Percentiles rank a stretch among this genome's conserved stretches.
Evolutionary conservation across 2,329 filamentous ascomycete species (phyloP).

Genomic region (Penicillium hordei): DNA sequence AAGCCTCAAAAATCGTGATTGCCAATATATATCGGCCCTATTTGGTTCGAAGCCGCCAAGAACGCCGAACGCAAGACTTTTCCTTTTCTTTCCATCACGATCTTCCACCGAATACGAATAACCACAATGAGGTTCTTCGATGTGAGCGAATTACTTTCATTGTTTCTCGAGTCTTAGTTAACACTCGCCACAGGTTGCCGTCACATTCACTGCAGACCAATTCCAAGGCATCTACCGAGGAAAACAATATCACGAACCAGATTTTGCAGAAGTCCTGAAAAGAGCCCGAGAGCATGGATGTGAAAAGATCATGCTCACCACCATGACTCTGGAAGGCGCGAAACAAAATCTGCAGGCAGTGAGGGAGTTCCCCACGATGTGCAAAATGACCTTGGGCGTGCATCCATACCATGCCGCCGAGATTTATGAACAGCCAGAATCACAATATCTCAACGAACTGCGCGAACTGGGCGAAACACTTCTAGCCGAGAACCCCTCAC

Average conservation of each 20-base stretch:
- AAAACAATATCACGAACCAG: conserved; percentile 50
- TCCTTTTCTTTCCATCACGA: neutral
- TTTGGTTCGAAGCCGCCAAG: neutral
- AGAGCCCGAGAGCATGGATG: conserved; percentile 22
- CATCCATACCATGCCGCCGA: conserved; percentile 54
- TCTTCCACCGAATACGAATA: neutral
- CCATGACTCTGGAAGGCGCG: conserved; percentile 45
- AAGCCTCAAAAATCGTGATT: neutral
- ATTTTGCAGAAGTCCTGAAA: conserved; percentile 39
- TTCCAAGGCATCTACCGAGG: conserved; percentile 40
- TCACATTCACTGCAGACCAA: conserved; percentile 36
- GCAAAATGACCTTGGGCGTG: conserved; percentile 51
- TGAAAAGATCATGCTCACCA: conserved; percentile 29
- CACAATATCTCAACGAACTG: conserved; percentile 19
- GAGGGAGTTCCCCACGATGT: conserved; percentile 31
- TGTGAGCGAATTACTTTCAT: neutral
- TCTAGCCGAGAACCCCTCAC: conserved; percentile 26
- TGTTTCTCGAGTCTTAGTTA: neutral
- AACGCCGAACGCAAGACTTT: neutral
- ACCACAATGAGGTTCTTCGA: conserved; percentile 6
- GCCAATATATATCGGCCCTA: neutral
- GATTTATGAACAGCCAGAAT: conserved; percentile 31
- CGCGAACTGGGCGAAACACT: conserved; percentile 21
- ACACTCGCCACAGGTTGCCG: conserved; percentile 24
- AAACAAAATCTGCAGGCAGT: conserved; percentile 45